phyloP scores from a whole-genome alignment of 1,284 basidiomycete genomes.

The Sanguinoderma infundibulare region DNA sequence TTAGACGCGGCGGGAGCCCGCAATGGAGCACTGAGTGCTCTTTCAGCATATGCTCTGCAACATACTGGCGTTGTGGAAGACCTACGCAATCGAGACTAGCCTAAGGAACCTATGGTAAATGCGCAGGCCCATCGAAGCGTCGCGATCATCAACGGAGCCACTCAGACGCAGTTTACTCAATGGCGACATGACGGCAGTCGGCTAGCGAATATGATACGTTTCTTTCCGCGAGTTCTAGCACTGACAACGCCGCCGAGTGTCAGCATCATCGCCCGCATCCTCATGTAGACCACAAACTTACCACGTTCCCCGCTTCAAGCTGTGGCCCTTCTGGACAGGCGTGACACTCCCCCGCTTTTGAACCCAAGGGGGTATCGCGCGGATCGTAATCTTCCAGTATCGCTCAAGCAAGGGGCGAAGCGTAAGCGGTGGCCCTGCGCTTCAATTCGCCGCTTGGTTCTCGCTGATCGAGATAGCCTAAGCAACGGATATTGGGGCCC shows the following conservation, averaged over 20 bases:
- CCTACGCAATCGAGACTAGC: background rate
- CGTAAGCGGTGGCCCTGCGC: too few relatives aligned
- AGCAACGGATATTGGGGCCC: too few relatives aligned
- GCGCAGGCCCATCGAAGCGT: too few relatives aligned
- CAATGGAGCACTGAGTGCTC: background rate
- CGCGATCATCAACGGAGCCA: background rate
- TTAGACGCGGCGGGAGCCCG: background rate
- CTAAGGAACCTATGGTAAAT: background rate
- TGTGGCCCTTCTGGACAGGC: too few relatives aligned
- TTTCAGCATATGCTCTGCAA: background rate
- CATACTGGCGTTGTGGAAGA: background rate
- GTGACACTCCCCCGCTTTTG: too few relatives aligned
- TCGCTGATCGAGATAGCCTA: too few relatives aligned
- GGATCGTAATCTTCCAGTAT: too few relatives aligned
- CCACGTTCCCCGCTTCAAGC: too few relatives aligned
- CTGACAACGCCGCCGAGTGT: background rate
- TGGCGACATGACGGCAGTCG: background rate
- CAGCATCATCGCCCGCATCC: background rate
- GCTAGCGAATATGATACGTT: background rate
- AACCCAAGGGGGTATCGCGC: too few relatives aligned
- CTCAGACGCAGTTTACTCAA: background rate
- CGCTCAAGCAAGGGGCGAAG: too few relatives aligned
- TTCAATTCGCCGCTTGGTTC: too few relatives aligned
- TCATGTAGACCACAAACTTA: background rate
- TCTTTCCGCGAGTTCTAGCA: background rate